phyloP scores from a whole-genome alignment of 345 rosid genomes.

The Kernera saxatilis region DNA sequence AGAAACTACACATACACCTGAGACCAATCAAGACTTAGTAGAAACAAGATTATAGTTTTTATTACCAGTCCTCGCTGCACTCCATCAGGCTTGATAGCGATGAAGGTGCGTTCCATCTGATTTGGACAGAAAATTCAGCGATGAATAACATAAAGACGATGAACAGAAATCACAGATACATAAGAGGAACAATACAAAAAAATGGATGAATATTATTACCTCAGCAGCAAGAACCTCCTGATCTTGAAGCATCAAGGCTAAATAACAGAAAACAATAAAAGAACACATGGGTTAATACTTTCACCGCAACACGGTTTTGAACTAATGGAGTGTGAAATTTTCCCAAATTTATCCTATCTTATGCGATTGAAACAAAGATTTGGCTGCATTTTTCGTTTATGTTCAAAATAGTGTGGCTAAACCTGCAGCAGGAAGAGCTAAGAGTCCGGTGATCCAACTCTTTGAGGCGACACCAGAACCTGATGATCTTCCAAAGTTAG shows the following conservation, averaged over 20 bases:
- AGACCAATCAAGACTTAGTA: conserved; percentile 9
- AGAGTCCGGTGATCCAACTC: conserved; percentile 76
- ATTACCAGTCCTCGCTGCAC: conserved; percentile 94
- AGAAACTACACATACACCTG: background rate
- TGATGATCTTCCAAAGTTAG: conserved; percentile 42
- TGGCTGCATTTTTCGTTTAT: background rate
- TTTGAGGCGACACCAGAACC: conserved; percentile 45
- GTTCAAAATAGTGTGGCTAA: background rate
- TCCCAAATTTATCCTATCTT: background rate
- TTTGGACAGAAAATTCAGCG: background rate
- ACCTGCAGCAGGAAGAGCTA: conserved; percentile 94
- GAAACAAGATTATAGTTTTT: background rate
- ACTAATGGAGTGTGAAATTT: background rate
- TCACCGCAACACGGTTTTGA: background rate
- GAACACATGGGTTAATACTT: background rate
- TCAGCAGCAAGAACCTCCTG: conserved; percentile 88
- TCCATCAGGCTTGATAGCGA: conserved; percentile 99
- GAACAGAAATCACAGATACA: background rate
- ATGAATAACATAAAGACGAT: background rate
- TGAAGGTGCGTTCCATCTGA: conserved; percentile 91
- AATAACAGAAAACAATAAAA: conserved; percentile 9
- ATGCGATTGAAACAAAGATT: background rate
- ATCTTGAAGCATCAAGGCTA: conserved; percentile 85
- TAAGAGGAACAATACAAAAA: background rate
- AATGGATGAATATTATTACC: conserved; percentile 36